A percentile compares a stretch with the other conserved stretches of the same genome.
These are phyloP conservation scores for Gracilaria caudata DNA, from an alignment of 23 red algal genomes.

Conservation along the genomic window DNA sequence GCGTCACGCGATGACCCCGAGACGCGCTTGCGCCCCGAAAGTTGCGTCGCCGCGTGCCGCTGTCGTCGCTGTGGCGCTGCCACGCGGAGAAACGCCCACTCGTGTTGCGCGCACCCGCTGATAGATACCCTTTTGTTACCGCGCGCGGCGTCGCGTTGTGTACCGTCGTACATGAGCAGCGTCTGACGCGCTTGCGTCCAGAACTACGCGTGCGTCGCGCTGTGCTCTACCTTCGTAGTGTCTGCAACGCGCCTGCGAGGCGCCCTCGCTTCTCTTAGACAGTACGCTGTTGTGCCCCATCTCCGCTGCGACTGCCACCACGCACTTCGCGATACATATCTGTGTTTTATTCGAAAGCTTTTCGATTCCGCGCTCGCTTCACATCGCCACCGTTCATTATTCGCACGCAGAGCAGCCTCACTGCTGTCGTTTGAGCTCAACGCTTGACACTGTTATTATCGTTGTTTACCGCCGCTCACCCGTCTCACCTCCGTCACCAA, in stretches of 20 bases:
- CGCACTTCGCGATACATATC: no score
- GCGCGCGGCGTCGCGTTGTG: no score
- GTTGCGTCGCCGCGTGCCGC: not conserved
- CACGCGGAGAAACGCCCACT: constrained; percentile 21
- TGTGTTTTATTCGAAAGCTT: not conserved
- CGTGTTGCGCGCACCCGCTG: not conserved
- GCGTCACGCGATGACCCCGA: not conserved
- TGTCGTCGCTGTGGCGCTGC: not conserved
- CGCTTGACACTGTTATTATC: not conserved
- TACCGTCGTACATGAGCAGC: no score
- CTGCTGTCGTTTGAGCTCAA: not conserved
- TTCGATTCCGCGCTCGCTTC: not conserved
- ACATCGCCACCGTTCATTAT: not conserved
- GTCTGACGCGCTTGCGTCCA: no score
- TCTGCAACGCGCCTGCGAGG: no score
- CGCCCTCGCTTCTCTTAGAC: no score
- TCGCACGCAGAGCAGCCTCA: no score
- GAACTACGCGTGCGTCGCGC: no score
- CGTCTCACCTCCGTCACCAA: not conserved
- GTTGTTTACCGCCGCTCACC: not conserved
- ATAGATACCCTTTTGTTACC: no score
- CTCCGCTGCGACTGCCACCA: not conserved
- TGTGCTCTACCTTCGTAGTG: no score
- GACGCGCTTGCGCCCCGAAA: not conserved
- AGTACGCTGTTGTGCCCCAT: no score